Evolutionary conservation across 345 rosid species (phyloP).

Genomic region (Psidium guajava): DNA sequence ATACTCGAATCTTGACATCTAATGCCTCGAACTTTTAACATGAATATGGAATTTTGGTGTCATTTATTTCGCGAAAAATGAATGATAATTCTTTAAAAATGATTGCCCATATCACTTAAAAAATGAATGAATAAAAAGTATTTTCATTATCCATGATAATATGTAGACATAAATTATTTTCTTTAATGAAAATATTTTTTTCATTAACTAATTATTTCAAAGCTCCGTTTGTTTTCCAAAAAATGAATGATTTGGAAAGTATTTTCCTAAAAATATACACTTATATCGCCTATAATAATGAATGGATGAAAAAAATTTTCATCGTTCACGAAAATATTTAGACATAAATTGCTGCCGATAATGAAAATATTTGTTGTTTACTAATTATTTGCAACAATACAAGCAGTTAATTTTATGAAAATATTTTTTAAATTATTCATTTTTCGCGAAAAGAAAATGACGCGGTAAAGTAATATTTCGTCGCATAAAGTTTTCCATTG

Average conservation of each 20-base stretch:
- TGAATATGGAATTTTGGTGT: background rate
- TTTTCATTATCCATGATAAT: background rate
- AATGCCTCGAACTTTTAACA: background rate
- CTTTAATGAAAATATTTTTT: background rate
- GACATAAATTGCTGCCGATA: no score
- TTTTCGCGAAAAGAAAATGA: background rate
- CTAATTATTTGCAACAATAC: background rate
- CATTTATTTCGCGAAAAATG: fast-evolving
- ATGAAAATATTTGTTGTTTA: no score
- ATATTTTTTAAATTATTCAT: background rate
- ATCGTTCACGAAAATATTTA: no score
- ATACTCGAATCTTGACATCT: background rate
- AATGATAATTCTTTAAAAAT: background rate
- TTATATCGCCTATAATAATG: background rate
- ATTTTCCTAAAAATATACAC: background rate
- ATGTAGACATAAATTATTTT: background rate
- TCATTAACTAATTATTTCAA: background rate
- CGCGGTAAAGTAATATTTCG: background rate
- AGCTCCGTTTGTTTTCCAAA: background rate
- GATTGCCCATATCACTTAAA: background rate
- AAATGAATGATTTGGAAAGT: background rate
- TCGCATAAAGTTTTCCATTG: background rate
- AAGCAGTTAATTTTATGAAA: background rate
- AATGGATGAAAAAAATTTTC: no score
- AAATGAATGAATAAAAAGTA: background rate